Conservation (phyloP, 495 filamentous ascomycete species). For the Choiromyces venosus region DNA sequence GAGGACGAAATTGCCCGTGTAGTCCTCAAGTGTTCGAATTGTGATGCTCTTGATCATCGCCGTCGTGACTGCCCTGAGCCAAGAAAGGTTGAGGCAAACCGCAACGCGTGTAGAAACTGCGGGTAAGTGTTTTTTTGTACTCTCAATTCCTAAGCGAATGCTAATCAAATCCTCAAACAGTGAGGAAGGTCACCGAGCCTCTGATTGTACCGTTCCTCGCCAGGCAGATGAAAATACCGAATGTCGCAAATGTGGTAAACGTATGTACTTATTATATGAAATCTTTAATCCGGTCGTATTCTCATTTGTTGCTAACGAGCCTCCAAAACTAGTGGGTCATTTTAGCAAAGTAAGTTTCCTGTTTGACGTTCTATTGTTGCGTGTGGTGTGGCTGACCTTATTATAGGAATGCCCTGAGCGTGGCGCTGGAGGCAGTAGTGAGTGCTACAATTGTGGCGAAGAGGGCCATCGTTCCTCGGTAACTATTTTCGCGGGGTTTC, state of each 20-base stretch:
- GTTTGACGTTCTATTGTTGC: background rate
- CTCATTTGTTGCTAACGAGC: background rate
- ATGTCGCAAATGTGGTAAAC: constrained; percentile 69
- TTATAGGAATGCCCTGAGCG: constrained; percentile 62
- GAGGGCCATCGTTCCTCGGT: constrained; percentile 44
- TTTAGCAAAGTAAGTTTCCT: constrained; percentile 52
- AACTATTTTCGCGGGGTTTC: background rate
- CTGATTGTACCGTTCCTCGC: constrained; percentile 65
- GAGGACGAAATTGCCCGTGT: constrained; percentile 71
- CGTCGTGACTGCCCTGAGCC: constrained; percentile 59
- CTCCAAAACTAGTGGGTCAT: constrained; percentile 59
- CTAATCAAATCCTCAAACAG: constrained; percentile 37
- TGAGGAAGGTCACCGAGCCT: constrained; percentile 54
- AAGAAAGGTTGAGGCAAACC: constrained; percentile 21
- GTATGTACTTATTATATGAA: constrained; percentile 46
- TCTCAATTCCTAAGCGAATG: background rate
- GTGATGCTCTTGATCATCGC: constrained; percentile 61
- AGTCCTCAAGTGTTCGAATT: constrained; percentile 71
- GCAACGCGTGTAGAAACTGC: constrained; percentile 72
- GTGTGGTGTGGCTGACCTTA: background rate
- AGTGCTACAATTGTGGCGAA: constrained; percentile 60
- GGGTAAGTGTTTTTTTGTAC: constrained; percentile 48
- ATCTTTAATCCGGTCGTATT: background rate
- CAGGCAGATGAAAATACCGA: constrained; percentile 63
- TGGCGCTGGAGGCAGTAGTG: constrained; percentile 46